A percentile compares a stretch with the other conserved stretches of the same genome.
Conservation (phyloP, 352 stramenopile genomes). For the Globisporangium cystogenes region DNA sequence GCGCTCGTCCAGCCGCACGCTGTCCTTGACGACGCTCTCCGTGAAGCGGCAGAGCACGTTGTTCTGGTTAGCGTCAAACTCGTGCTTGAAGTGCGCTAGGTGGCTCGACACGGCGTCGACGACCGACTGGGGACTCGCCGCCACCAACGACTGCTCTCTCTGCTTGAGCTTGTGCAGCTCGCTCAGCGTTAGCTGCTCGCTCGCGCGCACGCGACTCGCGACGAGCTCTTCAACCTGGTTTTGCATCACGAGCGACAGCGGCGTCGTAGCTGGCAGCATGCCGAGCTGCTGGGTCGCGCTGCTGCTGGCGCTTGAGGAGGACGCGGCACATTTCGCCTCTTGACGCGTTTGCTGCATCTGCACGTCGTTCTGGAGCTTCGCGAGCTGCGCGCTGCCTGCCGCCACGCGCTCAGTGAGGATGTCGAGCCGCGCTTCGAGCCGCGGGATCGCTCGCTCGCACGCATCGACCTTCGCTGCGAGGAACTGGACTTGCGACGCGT, state of each 20-base stretch:
- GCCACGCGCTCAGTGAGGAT: slow-evolving; percentile 52
- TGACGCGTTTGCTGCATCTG: slow-evolving; percentile 25
- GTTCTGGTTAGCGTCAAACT: slow-evolving; percentile 49
- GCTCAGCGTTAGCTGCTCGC: slow-evolving; percentile 21
- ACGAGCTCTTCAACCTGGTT: slow-evolving; percentile 47
- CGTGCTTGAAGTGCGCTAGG: slow-evolving; percentile 55
- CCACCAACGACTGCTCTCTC: slow-evolving; percentile 6
- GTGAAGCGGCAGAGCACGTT: slow-evolving; percentile 40
- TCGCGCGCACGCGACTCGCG: slow-evolving; percentile 20
- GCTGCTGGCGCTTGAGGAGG: not conserved
- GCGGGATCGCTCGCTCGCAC: slow-evolving; percentile 54
- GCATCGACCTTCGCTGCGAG: slow-evolving; percentile 51
- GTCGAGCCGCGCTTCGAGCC: slow-evolving; percentile 52
- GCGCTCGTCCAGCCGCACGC: slow-evolving; percentile 40
- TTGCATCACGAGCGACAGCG: slow-evolving; percentile 39
- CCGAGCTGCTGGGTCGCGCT: slow-evolving; percentile 3
- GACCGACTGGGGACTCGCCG: slow-evolving; percentile 26
- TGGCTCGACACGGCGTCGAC: slow-evolving; percentile 54
- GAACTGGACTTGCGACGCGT: slow-evolving; percentile 42
- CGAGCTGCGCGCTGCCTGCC: slow-evolving; percentile 14
- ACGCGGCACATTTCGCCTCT: slow-evolving; percentile 12
- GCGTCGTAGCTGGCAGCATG: slow-evolving; percentile 15
- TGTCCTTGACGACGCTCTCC: slow-evolving; percentile 45
- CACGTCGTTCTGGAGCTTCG: slow-evolving; percentile 10
- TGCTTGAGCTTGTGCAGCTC: slow-evolving; percentile 30